These are phyloP conservation scores for Wallacemonas sp. DNA, from an alignment of 208 protist genomes.

Conservation along the genomic window DNA sequence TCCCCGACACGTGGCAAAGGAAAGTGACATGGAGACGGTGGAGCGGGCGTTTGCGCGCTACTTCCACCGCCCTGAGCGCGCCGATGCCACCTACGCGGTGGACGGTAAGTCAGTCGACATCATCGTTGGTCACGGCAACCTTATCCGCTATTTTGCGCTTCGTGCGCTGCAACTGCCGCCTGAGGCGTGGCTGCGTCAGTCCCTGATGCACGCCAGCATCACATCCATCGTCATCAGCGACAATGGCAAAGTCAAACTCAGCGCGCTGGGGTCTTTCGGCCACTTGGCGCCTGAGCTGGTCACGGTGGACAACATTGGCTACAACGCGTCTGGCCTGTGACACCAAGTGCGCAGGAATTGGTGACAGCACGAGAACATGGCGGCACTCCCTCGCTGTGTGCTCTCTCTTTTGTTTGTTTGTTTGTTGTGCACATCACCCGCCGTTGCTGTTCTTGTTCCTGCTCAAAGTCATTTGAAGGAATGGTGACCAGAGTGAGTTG, in stretches of 20 bases:
- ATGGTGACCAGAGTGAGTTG: too few species aligned
- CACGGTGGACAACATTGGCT: conserved; percentile 53
- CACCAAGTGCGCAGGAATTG: neutral
- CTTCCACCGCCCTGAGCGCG: conserved; percentile 48
- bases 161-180: conserved; percentile 83
- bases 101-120: conserved; percentile 52
- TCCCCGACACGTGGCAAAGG: conserved; percentile 7
- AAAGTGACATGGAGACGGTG: conserved; percentile 34
- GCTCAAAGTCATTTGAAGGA: too few species aligned
- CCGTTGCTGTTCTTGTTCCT: too few species aligned
- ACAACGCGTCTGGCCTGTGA: conserved; percentile 9
- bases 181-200: conserved; percentile 76
- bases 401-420: neutral
- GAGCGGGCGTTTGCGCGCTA: conserved; percentile 65
- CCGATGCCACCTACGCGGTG: conserved; percentile 11
- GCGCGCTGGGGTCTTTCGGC: conserved; percentile 41
- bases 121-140: conserved; percentile 81
- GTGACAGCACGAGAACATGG: neutral
- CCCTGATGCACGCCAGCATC: conserved; percentile 67
- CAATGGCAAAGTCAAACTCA: conserved; percentile 47
- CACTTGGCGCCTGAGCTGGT: conserved; percentile 53
- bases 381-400: neutral
- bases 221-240: conserved; percentile 58
- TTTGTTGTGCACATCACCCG: too few species aligned
- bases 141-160: conserved; percentile 86